Evolutionary conservation across 2,329 filamentous ascomycete genomes (phyloP).

Genomic region (Ceratocystis destructans): DNA sequence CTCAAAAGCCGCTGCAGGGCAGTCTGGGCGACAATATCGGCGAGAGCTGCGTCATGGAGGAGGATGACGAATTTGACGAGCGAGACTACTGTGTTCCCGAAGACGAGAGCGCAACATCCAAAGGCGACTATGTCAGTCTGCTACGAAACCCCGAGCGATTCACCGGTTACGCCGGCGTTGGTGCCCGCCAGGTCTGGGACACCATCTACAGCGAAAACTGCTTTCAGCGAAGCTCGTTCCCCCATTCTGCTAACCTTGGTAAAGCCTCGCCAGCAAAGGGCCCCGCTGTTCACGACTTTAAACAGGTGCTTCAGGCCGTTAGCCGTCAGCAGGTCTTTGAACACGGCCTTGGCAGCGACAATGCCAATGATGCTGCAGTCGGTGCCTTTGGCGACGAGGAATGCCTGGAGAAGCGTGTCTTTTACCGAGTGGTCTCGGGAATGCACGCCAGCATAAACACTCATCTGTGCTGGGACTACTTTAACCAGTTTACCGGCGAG

Average conservation of each 20-base stretch:
- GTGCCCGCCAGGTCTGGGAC: slow-evolving; percentile 85
- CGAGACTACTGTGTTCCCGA: slow-evolving; percentile 94
- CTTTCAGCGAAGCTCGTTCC: slow-evolving; percentile 59
- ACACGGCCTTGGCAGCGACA: slow-evolving; percentile 37
- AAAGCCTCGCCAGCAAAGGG: slow-evolving; percentile 29
- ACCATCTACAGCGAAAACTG: slow-evolving; percentile 96
- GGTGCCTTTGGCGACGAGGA: slow-evolving; percentile 72
- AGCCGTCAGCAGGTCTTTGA: slow-evolving; percentile 49
- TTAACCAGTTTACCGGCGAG: slow-evolving; percentile 86
- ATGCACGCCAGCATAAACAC: slow-evolving; percentile 98
- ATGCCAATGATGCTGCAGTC: slow-evolving; percentile 40
- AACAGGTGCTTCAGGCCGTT: slow-evolving; percentile 44
- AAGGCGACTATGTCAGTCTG: slow-evolving; percentile 56
- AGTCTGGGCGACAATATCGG: slow-evolving; percentile 73
- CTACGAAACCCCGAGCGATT: slow-evolving; percentile 40
- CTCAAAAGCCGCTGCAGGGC: slow-evolving; percentile 60
- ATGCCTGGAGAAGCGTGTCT: slow-evolving; percentile 96
- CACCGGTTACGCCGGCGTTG: slow-evolving; percentile 79
- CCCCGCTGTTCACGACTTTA: slow-evolving; percentile 46
- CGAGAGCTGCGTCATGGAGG: slow-evolving; percentile 93
- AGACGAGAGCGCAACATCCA: slow-evolving; percentile 71
- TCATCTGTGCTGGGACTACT: slow-evolving; percentile 88
- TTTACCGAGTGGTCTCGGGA: slow-evolving; percentile 85
- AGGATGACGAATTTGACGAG: slow-evolving; percentile 93
- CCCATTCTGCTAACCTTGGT: slow-evolving; percentile 43